Evolutionary conservation across 805 yeast species (phyloP), one percentile per base, ranked within the genome.

Genomic region (Hermanozyma aechmeae): DNA sequence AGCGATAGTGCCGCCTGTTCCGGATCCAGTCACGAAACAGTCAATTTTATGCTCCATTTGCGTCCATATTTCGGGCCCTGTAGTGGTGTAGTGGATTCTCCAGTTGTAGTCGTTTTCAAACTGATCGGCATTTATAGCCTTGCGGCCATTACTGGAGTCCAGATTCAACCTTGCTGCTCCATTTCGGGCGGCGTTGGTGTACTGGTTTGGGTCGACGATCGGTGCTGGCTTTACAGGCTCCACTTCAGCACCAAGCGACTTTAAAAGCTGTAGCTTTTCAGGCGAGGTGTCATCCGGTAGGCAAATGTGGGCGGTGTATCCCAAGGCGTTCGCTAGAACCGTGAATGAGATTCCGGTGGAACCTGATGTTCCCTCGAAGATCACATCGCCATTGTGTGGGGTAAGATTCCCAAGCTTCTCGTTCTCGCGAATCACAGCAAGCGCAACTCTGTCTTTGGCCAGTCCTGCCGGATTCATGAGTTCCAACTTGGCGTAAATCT

Each of bases 271-370:
- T 15, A 89, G 50, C 46, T 89, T 89, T 42, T 89, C 98, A 2
- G 62, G 62, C 0, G 94, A 79, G 0, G 97, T 92, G 46, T 89
- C 98, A 48, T 86, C 92, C 0, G 97, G 97, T 6, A 92, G 61
- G 28, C 93, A 87, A n/a, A 89, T 92, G 45, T 86, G 96, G 0
- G 95, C 82, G 13, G 71, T 73, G 50, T 87, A 87, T 0, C 98
- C 98, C 29, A 82, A 51, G 0, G 95, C 80, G 41, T 85, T 75
- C 38, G 94, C 83, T n/a, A 92, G 65, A 54, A 86, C 73, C 0
- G 96, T 95, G 43, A 89, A 70, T 2, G 95, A 83, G 9, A 92
- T 92, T 3, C 98, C 98, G 0, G 98, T 89, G 0, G 96, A 86
- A 0, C 98, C 98, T 8, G 92, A 79, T 0, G 98, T 92, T 6